These are phyloP conservation scores for Fusarium keratoplasticum DNA, from an alignment of 2,329 filamentous ascomycete genomes.

Conservation along the genomic window DNA sequence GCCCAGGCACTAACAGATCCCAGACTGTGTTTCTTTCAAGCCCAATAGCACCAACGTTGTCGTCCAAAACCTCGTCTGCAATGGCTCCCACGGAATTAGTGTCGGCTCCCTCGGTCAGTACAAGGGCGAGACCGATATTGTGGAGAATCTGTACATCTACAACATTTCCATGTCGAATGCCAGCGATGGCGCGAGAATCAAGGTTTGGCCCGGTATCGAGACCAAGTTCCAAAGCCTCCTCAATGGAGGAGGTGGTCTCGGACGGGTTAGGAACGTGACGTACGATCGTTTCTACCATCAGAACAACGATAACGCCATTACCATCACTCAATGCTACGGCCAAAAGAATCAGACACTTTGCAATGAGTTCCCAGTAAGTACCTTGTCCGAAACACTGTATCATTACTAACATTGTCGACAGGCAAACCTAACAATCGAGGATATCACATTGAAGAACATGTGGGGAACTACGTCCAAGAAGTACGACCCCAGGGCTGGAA, in stretches of 20 bases:
- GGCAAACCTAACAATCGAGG: constrained; percentile 35
- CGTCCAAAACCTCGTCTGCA: constrained; percentile 74
- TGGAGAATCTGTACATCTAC: constrained; percentile 75
- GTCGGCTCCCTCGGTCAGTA: constrained; percentile 81
- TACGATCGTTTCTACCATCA: constrained; percentile 70
- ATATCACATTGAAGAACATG: constrained; percentile 46
- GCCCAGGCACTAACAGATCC: neutral
- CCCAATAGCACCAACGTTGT: constrained; percentile 77
- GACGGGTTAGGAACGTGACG: constrained; percentile 74
- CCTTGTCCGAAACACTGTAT: too few relatives aligned
- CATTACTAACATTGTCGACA: neutral
- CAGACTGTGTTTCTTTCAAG: constrained; percentile 79
- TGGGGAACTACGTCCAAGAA: constrained; percentile 46
- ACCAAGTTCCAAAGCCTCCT: constrained; percentile 58
- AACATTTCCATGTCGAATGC: constrained; percentile 70
- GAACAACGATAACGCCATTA: constrained; percentile 65
- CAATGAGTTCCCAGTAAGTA: constrained; percentile 39
- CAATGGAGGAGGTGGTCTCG: constrained; percentile 66
- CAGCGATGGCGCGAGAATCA: constrained; percentile 76
- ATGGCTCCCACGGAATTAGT: constrained; percentile 77
- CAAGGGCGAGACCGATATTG: constrained; percentile 70
- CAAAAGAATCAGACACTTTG: constrained; percentile 44
- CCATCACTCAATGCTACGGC: constrained; percentile 45
- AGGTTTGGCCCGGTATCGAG: constrained; percentile 73
- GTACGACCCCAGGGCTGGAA: constrained; percentile 45